Conservation (phyloP, 768 basidiomycete genomes). For the Mycena alexandri region DNA sequence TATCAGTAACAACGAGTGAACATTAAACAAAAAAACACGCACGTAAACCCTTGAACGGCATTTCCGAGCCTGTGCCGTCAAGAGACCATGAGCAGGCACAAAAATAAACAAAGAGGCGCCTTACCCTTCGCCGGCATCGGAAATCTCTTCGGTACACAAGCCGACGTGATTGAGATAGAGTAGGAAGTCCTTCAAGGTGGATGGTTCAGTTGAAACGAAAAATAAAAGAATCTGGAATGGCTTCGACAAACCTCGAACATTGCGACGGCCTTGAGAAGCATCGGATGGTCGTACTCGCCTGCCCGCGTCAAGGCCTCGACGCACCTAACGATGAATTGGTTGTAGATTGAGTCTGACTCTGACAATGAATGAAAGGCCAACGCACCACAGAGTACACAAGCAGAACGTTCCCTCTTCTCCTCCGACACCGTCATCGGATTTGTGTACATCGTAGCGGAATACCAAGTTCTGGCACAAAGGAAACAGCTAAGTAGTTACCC, state of each 20-base stretch:
- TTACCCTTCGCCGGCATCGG: constrained; percentile 86
- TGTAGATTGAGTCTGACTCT: neutral
- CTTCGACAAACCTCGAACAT: constrained; percentile 92
- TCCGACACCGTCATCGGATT: constrained; percentile 93
- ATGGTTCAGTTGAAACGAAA: no score
- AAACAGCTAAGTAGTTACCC: no score
- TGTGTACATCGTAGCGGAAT: constrained; percentile 89
- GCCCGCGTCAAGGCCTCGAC: constrained; percentile 92
- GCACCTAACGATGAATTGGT: constrained; percentile 61
- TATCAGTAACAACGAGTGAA: constrained; percentile 4
- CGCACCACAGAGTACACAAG: constrained; percentile 85
- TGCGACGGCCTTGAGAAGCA: constrained; percentile 76
- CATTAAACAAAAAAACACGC: constrained; percentile 45
- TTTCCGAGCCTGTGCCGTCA: constrained; percentile 77
- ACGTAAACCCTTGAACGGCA: constrained; percentile 93
- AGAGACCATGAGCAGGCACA: constrained; percentile 9
- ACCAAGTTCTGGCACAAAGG: constrained; percentile 71
- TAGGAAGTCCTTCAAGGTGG: constrained; percentile 67
- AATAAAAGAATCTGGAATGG: no score
- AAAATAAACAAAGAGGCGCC: constrained; percentile 40
- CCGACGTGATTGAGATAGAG: constrained; percentile 91
- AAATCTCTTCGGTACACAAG: constrained; percentile 88
- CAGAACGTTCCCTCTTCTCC: constrained; percentile 97
- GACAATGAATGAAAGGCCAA: constrained; percentile 5
- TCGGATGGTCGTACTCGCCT: constrained; percentile 77